phyloP scores from a whole-genome alignment of 768 basidiomycete genomes.

The Termitomyces sp. region DNA sequence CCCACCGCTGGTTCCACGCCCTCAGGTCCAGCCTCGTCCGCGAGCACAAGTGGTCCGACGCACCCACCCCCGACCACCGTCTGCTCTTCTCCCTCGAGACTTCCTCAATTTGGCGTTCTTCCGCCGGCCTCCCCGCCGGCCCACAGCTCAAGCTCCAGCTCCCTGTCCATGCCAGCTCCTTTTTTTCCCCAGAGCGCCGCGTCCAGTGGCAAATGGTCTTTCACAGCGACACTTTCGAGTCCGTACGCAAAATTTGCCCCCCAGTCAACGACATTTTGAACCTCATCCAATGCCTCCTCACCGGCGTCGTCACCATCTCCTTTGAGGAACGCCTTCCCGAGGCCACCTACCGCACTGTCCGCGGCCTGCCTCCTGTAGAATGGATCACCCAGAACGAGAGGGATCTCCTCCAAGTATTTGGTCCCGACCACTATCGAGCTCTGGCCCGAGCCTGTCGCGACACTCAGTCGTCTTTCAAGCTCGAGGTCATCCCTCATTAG shows the following conservation, averaged over 20 bases:
- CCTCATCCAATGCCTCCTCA: conserved; percentile 68
- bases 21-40: conserved; percentile 61
- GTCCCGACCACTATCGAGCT: conserved; percentile 63
- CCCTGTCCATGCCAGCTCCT: conserved; percentile 75
- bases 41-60: conserved; percentile 67
- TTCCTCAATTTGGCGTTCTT: conserved; percentile 72
- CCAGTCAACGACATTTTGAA: conserved; percentile 68
- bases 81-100: conserved; percentile 80
- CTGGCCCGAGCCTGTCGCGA: conserved; percentile 71
- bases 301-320: conserved; percentile 64
- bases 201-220: conserved; percentile 92
- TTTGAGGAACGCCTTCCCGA: conserved; percentile 73
- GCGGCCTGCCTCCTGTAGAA: conserved; percentile 69
- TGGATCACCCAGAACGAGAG: conserved; percentile 72
- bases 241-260: conserved; percentile 59
- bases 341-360: conserved; percentile 67
- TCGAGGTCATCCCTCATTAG: conserved; percentile 49
- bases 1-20: conserved; percentile 68
- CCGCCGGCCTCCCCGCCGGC: conserved; percentile 69
- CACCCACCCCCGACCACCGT: conserved; percentile 52
- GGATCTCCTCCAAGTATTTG: conserved; percentile 68
- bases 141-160: conserved; percentile 69
- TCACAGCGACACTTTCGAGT: conserved; percentile 71
- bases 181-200: conserved; percentile 80
- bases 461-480: conserved; percentile 66